Evolutionary conservation across 2,329 filamentous ascomycete genomes (phyloP).

Genomic region (Colletotrichum agaves): DNA sequence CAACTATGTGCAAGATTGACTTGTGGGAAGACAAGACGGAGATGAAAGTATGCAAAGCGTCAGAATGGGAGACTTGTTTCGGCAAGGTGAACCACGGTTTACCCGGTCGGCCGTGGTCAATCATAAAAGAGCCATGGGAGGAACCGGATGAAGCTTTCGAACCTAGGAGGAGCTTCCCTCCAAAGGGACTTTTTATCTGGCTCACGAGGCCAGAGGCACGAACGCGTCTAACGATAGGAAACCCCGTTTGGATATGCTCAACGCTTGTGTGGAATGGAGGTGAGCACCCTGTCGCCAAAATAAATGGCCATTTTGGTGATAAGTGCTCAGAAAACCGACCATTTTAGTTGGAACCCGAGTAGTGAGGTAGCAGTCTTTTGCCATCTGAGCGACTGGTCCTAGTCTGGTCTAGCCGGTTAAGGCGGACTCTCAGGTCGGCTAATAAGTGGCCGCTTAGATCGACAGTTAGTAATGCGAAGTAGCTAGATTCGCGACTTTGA

Average conservation of each 20-base stretch:
- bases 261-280: neutral
- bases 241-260: constrained; percentile 3
- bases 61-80: constrained; percentile 6
- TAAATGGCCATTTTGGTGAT: no score
- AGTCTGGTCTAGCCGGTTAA: neutral
- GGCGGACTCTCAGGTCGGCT: constrained; percentile 9
- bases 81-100: constrained; percentile 2
- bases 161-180: neutral
- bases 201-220: neutral
- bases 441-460: constrained; percentile 17
- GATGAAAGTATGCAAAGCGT: constrained; percentile 3
- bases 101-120: neutral
- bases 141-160: neutral
- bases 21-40: neutral
- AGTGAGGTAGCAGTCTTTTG: neutral
- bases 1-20: neutral
- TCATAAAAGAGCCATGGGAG: neutral
- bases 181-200: no score
- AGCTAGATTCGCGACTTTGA: no score
- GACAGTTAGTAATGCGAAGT: neutral
- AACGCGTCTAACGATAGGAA: neutral
- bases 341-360: no score
- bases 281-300: no score
- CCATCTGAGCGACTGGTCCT: constrained; percentile 8
- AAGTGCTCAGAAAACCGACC: no score